These are phyloP conservation scores for Tuber borchii DNA, from an alignment of 495 filamentous ascomycete species.

Conservation along the genomic window DNA sequence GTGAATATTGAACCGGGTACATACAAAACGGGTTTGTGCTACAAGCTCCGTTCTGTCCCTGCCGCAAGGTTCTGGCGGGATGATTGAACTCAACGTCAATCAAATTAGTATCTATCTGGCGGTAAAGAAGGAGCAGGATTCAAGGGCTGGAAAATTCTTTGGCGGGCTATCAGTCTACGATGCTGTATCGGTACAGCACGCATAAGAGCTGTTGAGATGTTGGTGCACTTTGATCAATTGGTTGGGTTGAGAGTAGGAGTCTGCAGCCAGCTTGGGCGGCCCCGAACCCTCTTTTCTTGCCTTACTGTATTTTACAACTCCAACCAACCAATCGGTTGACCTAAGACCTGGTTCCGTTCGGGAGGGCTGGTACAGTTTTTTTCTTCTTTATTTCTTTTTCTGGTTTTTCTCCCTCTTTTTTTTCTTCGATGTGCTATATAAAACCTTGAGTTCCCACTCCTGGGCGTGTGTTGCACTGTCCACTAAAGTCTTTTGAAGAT, in stretches of 20 bases:
- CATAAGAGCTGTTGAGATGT: neutral
- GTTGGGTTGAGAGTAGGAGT: neutral
- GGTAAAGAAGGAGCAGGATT: neutral
- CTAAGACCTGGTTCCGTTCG: neutral
- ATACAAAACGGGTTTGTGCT: neutral
- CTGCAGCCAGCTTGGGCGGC: neutral
- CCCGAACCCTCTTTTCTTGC: neutral
- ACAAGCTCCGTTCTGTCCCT: neutral
- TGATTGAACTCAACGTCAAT: neutral
- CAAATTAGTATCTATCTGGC: neutral
- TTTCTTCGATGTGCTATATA: constrained; percentile 26
- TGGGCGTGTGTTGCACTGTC: neutral
- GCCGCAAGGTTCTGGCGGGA: neutral
- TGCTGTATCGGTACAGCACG: neutral
- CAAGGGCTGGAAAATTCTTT: neutral
- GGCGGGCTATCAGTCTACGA: neutral
- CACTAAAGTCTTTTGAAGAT: neutral
- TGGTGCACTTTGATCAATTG: neutral
- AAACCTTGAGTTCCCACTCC: neutral
- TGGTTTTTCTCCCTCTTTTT: constrained; percentile 8
- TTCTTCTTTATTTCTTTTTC: constrained; percentile 10
- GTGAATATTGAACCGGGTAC: neutral
- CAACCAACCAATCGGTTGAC: neutral
- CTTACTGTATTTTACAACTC: neutral
- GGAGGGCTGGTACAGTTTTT: neutral